These are phyloP conservation scores for Phaeosphaeriaceae sp. DNA, from an alignment of 2,329 filamentous ascomycete species.

Conservation along the genomic window DNA sequence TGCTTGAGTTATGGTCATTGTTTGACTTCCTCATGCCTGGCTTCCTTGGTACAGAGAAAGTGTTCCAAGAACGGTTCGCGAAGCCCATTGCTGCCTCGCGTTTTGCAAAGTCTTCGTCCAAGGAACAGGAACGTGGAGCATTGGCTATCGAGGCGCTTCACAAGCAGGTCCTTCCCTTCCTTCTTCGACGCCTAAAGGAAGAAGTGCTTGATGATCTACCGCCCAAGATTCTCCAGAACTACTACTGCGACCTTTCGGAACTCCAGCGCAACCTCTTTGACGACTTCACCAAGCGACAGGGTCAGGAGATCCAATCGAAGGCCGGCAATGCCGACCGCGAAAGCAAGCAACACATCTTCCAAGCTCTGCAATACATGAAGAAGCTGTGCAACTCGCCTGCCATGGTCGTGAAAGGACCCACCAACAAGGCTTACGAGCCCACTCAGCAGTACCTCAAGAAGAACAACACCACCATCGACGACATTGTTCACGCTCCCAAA, in stretches of 20 bases:
- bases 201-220: slow-evolving; percentile 95
- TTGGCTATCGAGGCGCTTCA: slow-evolving; percentile 97
- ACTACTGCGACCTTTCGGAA: slow-evolving; percentile 97
- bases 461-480: slow-evolving; percentile 82
- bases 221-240: slow-evolving; percentile 98
- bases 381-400: slow-evolving; percentile 98
- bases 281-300: slow-evolving; percentile 93
- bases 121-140: slow-evolving; percentile 96
- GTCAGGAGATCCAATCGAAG: slow-evolving; percentile 84
- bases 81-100: slow-evolving; percentile 95
- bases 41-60: slow-evolving; percentile 93
- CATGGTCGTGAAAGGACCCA: slow-evolving; percentile 87
- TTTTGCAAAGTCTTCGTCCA: slow-evolving; percentile 95
- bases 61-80: slow-evolving; percentile 94
- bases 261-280: slow-evolving; percentile 95
- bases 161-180: slow-evolving; percentile 96
- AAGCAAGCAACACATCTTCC: slow-evolving; percentile 98
- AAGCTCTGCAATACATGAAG: slow-evolving; percentile 98
- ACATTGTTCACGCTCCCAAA: slow-evolving; percentile 89
- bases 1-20: slow-evolving; percentile 94
- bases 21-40: slow-evolving; percentile 99
- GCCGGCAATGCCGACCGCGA: slow-evolving; percentile 83
- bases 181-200: slow-evolving; percentile 94
- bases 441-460: slow-evolving; percentile 81
- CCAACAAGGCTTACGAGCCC: slow-evolving; percentile 86